These are phyloP conservation scores for Hyaloscypha variabilis DNA, from an alignment of 495 filamentous ascomycete genomes.

Conservation along the genomic window DNA sequence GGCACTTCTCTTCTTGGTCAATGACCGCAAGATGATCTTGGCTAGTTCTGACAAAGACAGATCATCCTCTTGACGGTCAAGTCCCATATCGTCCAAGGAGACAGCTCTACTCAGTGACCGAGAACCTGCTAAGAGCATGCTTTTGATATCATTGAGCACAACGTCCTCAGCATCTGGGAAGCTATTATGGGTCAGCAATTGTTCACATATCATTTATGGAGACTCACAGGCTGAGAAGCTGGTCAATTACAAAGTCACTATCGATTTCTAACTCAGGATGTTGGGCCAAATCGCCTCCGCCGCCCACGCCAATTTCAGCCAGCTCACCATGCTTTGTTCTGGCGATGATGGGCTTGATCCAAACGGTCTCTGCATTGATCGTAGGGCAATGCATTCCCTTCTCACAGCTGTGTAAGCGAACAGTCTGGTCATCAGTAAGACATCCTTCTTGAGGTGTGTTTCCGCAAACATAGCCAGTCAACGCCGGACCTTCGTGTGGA, in stretches of 20 bases:
- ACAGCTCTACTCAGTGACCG: conserved; percentile 29
- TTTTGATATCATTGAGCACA: conserved; percentile 31
- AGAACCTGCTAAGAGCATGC: conserved; percentile 32
- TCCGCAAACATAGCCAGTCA: conserved; percentile 78
- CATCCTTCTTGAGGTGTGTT: conserved; percentile 71
- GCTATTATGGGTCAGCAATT: conserved; percentile 7
- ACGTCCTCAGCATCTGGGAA: conserved; percentile 29
- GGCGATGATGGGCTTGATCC: conserved; percentile 77
- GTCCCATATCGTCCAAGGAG: conserved; percentile 44
- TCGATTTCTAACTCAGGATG: conserved; percentile 65
- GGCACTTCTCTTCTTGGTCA: conserved; percentile 10
- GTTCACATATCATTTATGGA: conserved; percentile 24
- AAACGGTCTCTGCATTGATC: conserved; percentile 62
- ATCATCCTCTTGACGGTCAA: conserved; percentile 41
- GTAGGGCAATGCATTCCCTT: conserved; percentile 65
- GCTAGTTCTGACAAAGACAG: conserved; percentile 49
- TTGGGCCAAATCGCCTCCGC: conserved; percentile 71
- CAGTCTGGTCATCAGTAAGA: conserved; percentile 63
- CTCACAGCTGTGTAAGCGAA: conserved; percentile 90
- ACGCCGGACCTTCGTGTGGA: conserved; percentile 60
- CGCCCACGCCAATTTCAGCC: conserved; percentile 75
- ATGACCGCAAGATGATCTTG: conserved; percentile 32
- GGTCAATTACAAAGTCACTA: conserved; percentile 42
- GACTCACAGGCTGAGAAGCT: conserved; percentile 53
- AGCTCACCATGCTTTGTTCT: conserved; percentile 60